phyloP scores from a whole-genome alignment of 2,329 filamentous ascomycete species.

The Leptoxyphium fumago region DNA sequence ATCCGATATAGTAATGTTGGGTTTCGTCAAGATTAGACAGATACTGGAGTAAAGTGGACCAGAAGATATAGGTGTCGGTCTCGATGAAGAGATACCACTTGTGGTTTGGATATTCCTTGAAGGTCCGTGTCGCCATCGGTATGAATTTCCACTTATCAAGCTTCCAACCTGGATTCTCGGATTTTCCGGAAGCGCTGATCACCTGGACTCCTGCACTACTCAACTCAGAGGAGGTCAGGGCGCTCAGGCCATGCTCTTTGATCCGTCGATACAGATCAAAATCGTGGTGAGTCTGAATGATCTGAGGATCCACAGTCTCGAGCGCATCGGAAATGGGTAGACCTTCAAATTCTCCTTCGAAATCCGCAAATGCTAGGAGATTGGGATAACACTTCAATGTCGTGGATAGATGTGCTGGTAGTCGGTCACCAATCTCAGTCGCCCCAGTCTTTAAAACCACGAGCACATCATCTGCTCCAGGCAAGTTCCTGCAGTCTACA shows the following conservation, averaged over 20 bases:
- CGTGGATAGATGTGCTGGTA: conserved; percentile 20
- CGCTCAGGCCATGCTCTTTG: conserved; percentile 6
- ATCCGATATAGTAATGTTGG: conserved; percentile 29
- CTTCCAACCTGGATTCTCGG: conserved; percentile 6
- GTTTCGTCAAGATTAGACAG: conserved; percentile 23
- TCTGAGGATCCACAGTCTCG: conserved; percentile 6
- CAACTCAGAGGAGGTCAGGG: conserved; percentile 3
- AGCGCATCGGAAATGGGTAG: conserved; percentile 20
- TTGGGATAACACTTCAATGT: conserved; percentile 20
- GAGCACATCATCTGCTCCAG: conserved; percentile 33
- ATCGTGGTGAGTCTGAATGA: conserved; percentile 9
- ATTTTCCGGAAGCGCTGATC: conserved; percentile 1
- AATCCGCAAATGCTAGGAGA: conserved; percentile 24
- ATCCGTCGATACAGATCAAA: conserved; percentile 16
- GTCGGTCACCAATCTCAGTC: conserved; percentile 17
- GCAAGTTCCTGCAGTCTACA: conserved; percentile 6
- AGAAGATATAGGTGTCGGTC: conserved; percentile 41
- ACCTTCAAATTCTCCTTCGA: conserved; percentile 19
- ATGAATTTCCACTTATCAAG: conserved; percentile 37
- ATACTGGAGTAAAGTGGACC: conserved; percentile 32
- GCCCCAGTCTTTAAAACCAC: conserved; percentile 32
- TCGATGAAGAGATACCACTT: conserved; percentile 47
- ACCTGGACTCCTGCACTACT: conserved; percentile 3
- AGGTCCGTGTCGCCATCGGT: conserved; percentile 27
- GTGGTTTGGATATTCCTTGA: conserved; percentile 25